phyloP scores from a whole-genome alignment of 2,329 filamentous ascomycete genomes.

The Cladosporium sp. region DNA sequence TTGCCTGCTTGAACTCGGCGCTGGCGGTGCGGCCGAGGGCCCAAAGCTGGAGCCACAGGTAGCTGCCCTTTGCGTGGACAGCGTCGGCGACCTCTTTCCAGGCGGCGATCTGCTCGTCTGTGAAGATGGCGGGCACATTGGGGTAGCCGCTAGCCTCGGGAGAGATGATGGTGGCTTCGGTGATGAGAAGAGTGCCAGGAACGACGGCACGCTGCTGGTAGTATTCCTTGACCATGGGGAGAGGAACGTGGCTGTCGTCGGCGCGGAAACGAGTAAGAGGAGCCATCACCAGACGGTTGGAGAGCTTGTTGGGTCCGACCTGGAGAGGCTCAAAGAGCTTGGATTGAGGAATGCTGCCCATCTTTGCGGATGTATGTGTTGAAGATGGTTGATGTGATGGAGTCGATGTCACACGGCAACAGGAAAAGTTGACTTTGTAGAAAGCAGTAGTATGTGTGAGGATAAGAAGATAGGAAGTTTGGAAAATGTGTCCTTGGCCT shows the following conservation, averaged over 20 bases:
- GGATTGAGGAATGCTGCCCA: conserved; percentile 9
- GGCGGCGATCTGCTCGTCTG: conserved; percentile 38
- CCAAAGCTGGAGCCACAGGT: conserved; percentile 42
- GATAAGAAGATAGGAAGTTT: no score
- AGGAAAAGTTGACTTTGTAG: no score
- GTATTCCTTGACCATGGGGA: conserved; percentile 28
- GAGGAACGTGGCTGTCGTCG: conserved; percentile 34
- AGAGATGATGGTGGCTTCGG: conserved; percentile 32
- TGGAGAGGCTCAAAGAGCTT: conserved; percentile 37
- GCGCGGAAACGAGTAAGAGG: conserved; percentile 49
- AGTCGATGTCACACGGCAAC: not conserved
- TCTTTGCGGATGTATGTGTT: not conserved
- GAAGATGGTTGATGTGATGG: not conserved
- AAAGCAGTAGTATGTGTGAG: not conserved
- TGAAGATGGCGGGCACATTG: conserved; percentile 27
- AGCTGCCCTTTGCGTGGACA: conserved; percentile 46
- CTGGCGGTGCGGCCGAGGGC: conserved; percentile 45
- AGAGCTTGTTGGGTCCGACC: conserved; percentile 38
- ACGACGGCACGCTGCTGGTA: conserved; percentile 27
- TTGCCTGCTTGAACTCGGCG: conserved; percentile 16
- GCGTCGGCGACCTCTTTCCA: conserved; percentile 48
- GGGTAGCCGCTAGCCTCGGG: conserved; percentile 23
- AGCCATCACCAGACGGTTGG: conserved; percentile 48
- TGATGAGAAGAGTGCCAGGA: conserved; percentile 30
- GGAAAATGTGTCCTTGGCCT: not conserved